Conservation (phyloP, 2,329 filamentous ascomycete genomes). For the Elsinoe fawcettii region DNA sequence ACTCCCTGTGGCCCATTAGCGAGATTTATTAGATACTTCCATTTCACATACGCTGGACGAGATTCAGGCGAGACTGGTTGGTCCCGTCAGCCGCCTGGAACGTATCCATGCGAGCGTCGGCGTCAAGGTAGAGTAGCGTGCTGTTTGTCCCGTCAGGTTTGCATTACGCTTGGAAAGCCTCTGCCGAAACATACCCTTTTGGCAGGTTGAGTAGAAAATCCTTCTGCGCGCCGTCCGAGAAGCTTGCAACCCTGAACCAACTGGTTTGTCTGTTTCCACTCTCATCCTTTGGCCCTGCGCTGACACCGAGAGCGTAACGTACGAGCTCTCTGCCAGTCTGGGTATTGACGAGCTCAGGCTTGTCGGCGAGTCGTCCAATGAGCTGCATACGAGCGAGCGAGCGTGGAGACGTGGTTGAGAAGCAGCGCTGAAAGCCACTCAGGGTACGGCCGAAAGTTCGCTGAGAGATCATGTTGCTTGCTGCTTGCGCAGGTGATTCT, state of each 20-base stretch:
- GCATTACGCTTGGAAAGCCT: not conserved
- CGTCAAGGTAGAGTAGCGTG: constrained; percentile 73
- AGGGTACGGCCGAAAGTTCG: constrained; percentile 40
- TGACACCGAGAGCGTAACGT: constrained; percentile 68
- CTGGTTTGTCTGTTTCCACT: constrained; percentile 60
- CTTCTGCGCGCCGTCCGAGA: constrained; percentile 59
- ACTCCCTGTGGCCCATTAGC: constrained; percentile 31
- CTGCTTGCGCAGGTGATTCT: not conserved
- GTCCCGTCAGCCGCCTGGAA: constrained; percentile 67
- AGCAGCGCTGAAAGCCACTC: constrained; percentile 52
- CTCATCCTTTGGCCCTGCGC: constrained; percentile 59
- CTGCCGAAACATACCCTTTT: constrained; percentile 64
- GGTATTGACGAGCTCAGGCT: constrained; percentile 67
- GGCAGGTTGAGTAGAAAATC: constrained; percentile 65
- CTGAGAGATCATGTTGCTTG: constrained; percentile 40
- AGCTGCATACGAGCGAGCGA: constrained; percentile 73
- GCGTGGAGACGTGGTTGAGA: constrained; percentile 61
- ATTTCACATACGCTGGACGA: constrained; percentile 68
- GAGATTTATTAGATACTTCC: not conserved
- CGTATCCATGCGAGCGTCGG: constrained; percentile 61
- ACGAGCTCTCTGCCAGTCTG: constrained; percentile 66
- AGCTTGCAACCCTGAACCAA: constrained; percentile 77
- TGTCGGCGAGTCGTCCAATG: constrained; percentile 73
- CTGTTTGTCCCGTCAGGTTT: constrained; percentile 38
- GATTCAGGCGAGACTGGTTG: constrained; percentile 53